phyloP scores from a whole-genome alignment of 176 grass and related monocot species.

The Hsuehochloa calcarea region DNA sequence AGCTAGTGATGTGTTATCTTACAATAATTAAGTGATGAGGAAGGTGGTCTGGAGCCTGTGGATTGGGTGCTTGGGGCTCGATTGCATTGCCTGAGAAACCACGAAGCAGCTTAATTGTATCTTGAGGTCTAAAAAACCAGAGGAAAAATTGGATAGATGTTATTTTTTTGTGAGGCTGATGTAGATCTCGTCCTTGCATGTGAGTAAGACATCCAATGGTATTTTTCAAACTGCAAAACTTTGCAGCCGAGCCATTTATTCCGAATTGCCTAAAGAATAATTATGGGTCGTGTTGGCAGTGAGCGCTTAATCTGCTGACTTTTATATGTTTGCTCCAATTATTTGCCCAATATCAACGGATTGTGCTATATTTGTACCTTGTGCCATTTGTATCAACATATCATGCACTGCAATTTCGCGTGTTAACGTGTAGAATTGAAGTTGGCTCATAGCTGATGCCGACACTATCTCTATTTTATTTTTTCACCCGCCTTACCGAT shows the following conservation, averaged over 20 bases:
- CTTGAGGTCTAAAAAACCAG: not conserved
- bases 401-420: too few species aligned
- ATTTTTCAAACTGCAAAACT: too few species aligned
- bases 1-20: not conserved
- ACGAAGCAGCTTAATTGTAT: not conserved
- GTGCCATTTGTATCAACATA: too few species aligned
- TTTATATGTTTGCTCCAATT: not conserved
- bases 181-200: not conserved
- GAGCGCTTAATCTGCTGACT: not conserved
- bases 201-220: too few species aligned
- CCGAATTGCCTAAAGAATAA: not conserved
- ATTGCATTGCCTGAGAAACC: slow-evolving; percentile 50
- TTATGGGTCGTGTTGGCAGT: not conserved
- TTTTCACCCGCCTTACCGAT: too few species aligned
- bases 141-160: not conserved
- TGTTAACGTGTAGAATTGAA: too few species aligned
- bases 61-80: slow-evolving; percentile 64
- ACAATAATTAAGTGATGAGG: slow-evolving; percentile 25
- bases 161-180: not conserved
- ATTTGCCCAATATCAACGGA: not conserved
- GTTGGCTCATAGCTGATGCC: too few species aligned
- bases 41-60: slow-evolving; percentile 60
- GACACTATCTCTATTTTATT: too few species aligned
- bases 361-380: not conserved
- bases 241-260: too few species aligned